Percentiles rank a stretch among this genome's conserved stretches.
These are phyloP conservation scores for Thymus quinquecostatus DNA, from an alignment of 257 asterid genomes.

Conservation along the genomic window DNA sequence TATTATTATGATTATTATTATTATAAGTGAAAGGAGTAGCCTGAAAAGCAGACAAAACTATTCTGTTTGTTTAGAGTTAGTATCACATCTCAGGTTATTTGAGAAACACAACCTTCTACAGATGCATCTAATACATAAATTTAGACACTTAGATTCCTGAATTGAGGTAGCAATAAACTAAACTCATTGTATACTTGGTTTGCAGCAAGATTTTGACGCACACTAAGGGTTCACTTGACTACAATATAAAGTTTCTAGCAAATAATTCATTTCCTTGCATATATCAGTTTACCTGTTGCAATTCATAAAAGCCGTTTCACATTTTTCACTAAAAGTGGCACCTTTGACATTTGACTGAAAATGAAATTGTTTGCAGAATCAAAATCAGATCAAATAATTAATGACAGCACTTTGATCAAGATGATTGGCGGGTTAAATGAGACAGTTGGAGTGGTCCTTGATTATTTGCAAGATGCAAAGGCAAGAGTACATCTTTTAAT, in stretches of 20 bases:
- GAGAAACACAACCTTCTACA: background rate
- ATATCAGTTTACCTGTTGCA: background rate
- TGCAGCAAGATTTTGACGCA: background rate
- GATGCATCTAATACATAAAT: background rate
- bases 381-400: constrained; percentile 41
- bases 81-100: background rate
- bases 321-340: too few species aligned
- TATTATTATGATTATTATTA: too few species aligned
- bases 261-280: constrained; percentile 1
- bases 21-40: background rate
- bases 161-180: background rate
- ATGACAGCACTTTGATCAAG: constrained; percentile 59
- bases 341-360: constrained; percentile 27
- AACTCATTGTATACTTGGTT: background rate
- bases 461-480: constrained; percentile 87
- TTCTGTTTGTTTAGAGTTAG: background rate
- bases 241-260: constrained; percentile 1
- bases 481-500: constrained; percentile 38
- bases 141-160: background rate
- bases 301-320: too few species aligned
- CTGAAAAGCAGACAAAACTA: background rate
- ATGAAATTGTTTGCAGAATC: constrained; percentile 46
- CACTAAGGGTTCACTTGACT: constrained; percentile 13
- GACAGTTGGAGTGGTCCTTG: constrained; percentile 69
- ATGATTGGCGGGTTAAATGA: constrained; percentile 80